These are phyloP conservation scores for Cercospora canescens DNA, from an alignment of 2,329 filamentous ascomycete genomes.

Conservation along the genomic window DNA sequence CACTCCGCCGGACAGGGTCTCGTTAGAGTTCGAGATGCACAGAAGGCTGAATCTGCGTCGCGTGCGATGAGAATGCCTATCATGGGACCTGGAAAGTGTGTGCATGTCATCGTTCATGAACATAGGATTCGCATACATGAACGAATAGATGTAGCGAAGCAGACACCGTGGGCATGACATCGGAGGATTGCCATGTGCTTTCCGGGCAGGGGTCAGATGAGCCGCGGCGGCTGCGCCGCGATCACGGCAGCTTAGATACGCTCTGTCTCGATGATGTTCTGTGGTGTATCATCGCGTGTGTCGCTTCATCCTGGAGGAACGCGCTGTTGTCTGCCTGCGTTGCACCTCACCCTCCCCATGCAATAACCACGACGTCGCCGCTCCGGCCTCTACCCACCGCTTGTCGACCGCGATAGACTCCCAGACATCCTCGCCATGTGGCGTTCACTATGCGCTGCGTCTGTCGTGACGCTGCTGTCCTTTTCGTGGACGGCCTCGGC, in stretches of 20 bases:
- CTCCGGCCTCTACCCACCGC: neutral
- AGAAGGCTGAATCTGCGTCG: neutral
- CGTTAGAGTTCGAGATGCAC: neutral
- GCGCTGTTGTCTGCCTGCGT: neutral
- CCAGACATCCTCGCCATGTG: constrained; percentile 28
- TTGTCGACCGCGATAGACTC: neutral
- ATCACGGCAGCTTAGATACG: neutral
- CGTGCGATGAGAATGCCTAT: neutral
- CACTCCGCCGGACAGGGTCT: neutral
- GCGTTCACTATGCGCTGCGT: constrained; percentile 24
- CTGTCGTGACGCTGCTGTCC: constrained; percentile 25
- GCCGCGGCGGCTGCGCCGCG: neutral
- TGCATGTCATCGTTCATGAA: neutral
- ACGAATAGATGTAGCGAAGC: neutral
- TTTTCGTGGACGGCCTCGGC: constrained; percentile 23
- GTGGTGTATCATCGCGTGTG: constrained; percentile 2
- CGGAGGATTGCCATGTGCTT: neutral
- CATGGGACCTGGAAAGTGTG: neutral
- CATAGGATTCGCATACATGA: neutral
- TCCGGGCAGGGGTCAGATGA: neutral
- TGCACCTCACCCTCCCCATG: neutral
- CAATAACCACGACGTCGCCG: neutral
- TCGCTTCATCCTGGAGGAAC: constrained; percentile 1
- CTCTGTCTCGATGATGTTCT: neutral
- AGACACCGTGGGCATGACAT: neutral